phyloP scores from a whole-genome alignment of 306 rosid species.

The Datisca glomerata region DNA sequence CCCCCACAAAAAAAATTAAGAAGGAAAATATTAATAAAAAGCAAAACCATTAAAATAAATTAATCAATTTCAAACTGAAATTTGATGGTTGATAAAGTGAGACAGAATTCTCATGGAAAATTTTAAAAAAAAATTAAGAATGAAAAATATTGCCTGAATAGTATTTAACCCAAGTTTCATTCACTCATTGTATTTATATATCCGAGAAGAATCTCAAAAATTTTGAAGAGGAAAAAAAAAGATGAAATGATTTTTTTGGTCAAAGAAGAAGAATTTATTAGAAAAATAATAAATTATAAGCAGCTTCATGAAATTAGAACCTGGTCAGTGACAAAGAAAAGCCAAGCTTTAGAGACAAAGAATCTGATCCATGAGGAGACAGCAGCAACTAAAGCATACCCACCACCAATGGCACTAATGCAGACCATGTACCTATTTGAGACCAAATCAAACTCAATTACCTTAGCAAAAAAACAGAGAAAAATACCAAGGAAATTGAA shows the following conservation, averaged over 20 bases:
- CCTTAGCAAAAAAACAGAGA: background rate
- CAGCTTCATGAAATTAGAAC: conserved; percentile 16
- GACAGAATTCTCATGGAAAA: too few species aligned
- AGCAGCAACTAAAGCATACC: conserved; percentile 50
- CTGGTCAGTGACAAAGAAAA: conserved; percentile 85
- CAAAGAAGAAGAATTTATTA: too few species aligned
- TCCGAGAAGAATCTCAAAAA: background rate
- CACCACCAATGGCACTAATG: conserved; percentile 50
- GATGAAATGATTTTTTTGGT: background rate
- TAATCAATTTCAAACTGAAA: too few species aligned
- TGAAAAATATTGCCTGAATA: too few species aligned
- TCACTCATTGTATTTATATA: too few species aligned
- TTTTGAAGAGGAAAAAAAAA: background rate
- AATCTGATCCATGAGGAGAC: conserved; percentile 37
- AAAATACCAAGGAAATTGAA: background rate
- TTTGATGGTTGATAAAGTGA: too few species aligned
- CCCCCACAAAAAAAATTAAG: background rate
- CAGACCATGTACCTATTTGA: conserved; percentile 63
- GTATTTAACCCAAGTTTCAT: too few species aligned
- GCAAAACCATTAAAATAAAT: too few species aligned
- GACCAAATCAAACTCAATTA: background rate
- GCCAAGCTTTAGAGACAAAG: conserved; percentile 50
- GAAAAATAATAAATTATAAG: background rate
- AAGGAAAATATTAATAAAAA: too few species aligned
- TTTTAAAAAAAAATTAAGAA: too few species aligned